A percentile compares a stretch with the other conserved stretches of the same genome.
Evolutionary conservation across 257 asterid genomes (phyloP).

Genomic region (Salvia splendens): DNA sequence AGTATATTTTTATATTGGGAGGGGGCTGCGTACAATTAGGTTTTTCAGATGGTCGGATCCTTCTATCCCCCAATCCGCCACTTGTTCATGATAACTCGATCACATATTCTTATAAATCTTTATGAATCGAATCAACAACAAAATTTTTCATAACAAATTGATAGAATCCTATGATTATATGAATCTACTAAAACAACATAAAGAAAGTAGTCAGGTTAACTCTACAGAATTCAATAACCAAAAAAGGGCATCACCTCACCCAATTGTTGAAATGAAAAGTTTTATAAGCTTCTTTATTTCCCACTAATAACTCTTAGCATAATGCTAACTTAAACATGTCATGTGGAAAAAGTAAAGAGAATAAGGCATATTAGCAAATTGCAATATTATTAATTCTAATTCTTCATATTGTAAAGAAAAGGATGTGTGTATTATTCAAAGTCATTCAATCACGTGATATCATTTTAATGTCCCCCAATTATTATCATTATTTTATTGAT

Average conservation of each 20-base stretch:
- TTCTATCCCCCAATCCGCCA: no score
- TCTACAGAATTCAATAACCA: not conserved
- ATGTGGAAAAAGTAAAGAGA: slow-evolving; percentile 38
- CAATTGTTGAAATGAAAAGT: slow-evolving; percentile 25
- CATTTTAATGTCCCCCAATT: slow-evolving; percentile 4
- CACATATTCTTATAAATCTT: not conserved
- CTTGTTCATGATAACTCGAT: not conserved
- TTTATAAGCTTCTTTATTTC: slow-evolving; percentile 4
- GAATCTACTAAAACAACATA: not conserved
- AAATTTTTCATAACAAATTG: not conserved
- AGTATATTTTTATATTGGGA: no score
- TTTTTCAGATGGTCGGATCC: no score
- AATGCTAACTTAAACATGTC: slow-evolving; percentile 34
- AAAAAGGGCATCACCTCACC: slow-evolving; percentile 27
- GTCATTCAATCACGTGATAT: slow-evolving; percentile 10
- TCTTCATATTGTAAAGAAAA: not conserved
- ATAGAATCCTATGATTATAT: slow-evolving; percentile 6
- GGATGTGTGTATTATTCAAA: not conserved
- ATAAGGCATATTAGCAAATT: slow-evolving; percentile 23
- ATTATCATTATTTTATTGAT: not conserved
- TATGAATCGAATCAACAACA: not conserved
- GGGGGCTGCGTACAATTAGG: no score
- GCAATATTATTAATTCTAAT: not conserved
- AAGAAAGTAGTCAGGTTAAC: not conserved
- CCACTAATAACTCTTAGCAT: slow-evolving; percentile 14